Conservation (phyloP, 2,329 filamentous ascomycete genomes). For the Phyllosticta capitalensis region DNA sequence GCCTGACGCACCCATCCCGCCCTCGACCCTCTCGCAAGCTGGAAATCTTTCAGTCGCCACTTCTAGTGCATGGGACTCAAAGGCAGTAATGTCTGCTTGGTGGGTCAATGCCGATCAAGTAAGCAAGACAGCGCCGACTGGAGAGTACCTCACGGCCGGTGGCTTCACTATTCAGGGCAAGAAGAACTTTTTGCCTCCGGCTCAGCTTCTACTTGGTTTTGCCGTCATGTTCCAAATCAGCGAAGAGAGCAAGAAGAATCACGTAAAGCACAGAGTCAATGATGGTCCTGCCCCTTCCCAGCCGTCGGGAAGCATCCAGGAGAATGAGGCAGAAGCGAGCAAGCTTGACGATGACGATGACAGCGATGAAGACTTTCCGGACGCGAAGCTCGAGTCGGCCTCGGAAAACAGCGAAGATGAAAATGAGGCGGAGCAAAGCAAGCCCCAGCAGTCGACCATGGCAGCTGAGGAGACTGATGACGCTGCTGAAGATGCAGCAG, state of each 20-base stretch:
- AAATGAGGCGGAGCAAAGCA: slow-evolving; percentile 22
- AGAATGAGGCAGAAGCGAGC: slow-evolving; percentile 16
- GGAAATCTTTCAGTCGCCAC: slow-evolving; percentile 76
- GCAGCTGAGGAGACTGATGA: not conserved
- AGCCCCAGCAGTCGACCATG: slow-evolving; percentile 30
- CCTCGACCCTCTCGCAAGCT: slow-evolving; percentile 83
- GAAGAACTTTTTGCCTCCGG: slow-evolving; percentile 85
- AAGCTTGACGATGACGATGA: slow-evolving; percentile 24
- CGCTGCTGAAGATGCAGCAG: slow-evolving; percentile 15
- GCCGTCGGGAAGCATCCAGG: slow-evolving; percentile 13
- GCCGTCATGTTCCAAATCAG: slow-evolving; percentile 82
- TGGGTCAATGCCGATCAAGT: slow-evolving; percentile 91
- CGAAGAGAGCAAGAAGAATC: slow-evolving; percentile 72
- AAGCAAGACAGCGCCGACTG: slow-evolving; percentile 69
- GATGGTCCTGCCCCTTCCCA: slow-evolving; percentile 16
- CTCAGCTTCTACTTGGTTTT: slow-evolving; percentile 79
- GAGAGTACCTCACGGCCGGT: slow-evolving; percentile 70
- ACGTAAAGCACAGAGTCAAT: slow-evolving; percentile 63
- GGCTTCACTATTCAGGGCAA: slow-evolving; percentile 73
- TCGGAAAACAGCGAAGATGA: slow-evolving; percentile 27
- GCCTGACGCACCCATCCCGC: slow-evolving; percentile 78
- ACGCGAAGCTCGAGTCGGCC: slow-evolving; percentile 27
- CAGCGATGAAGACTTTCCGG: slow-evolving; percentile 38
- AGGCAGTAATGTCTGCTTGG: slow-evolving; percentile 91
- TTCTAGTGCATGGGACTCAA: slow-evolving; percentile 90